Base-by-base conservation (phyloP, 495 filamentous ascomycete genomes). In the Penicillium salamii region DNA sequence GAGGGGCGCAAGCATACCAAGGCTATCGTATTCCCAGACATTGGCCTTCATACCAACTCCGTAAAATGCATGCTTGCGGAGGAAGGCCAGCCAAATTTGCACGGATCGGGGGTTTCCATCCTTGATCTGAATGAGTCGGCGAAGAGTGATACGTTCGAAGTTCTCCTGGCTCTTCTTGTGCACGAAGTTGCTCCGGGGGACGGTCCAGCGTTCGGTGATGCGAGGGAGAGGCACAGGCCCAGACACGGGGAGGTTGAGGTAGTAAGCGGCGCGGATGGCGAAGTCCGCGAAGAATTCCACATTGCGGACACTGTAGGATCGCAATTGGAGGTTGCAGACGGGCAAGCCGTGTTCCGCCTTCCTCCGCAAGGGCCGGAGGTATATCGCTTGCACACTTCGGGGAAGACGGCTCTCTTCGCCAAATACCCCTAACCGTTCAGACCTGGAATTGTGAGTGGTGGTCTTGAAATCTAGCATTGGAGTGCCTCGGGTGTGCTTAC, bases 31-130 rank as follows among this genome's bases (percentile, higher is more conserved):
- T 61, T 92, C 87, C 86, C 87, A 98, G 38, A 97, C 78, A 62
- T 98, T 97, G 19, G 95, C 92, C 78, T 98, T 98, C 91, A 98
- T 96, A 60, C 93, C 93, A 20, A 97, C 84, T 7, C 95, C 93
- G 63, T 95, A 88, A 64, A 92, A 96, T 12, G 87, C 84, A 62
- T 96, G 84, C 70, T 93, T 95, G 65, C 83, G 81, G 54, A 98
- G 65, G 53, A 93, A 97, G 11, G 89, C 91, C 36, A 98, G 69
- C 93, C 93, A 98, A 19, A 87, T 61, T 67, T 93, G 84, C 29
- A 98, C 90, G 3, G 80, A 82, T 68, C 96, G 89, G 11, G 90
- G 84, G 67, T 96, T 78, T 6, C 91, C 95, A 68, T 97, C 93
- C 59, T 89, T 85, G 63, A 98, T 91, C 74, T 96, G 91, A 42